Percentiles rank a stretch among this genome's conserved stretches.
phyloP scores from a whole-genome alignment of 345 rosid species.

The Camelina neglecta region DNA sequence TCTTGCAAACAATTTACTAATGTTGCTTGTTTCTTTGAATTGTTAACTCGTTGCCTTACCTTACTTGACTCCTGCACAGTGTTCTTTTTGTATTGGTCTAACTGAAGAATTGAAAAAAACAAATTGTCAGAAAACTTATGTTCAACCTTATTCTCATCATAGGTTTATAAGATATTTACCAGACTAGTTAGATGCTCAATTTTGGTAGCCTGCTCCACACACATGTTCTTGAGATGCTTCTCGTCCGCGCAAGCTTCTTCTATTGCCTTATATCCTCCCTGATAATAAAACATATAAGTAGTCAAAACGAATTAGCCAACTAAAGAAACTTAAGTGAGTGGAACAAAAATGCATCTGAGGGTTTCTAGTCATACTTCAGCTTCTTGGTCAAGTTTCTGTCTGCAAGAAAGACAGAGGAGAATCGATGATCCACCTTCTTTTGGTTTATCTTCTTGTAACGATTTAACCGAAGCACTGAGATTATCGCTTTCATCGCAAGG shows the following conservation, averaged over 20 bases:
- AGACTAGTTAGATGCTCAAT: slow-evolving; percentile 65
- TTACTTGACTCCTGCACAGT: slow-evolving; percentile 43
- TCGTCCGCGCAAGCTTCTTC: slow-evolving; percentile 50
- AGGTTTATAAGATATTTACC: slow-evolving; percentile 44
- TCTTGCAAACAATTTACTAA: slow-evolving; percentile 22
- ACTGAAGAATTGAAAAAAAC: slow-evolving; percentile 36
- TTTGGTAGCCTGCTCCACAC: slow-evolving; percentile 72
- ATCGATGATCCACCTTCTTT: slow-evolving; percentile 44
- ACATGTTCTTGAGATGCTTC: slow-evolving; percentile 58
- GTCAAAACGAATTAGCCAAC: not conserved
- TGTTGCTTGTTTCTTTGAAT: slow-evolving; percentile 12
- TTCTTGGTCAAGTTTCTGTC: slow-evolving; percentile 54
- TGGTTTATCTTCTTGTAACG: slow-evolving; percentile 44
- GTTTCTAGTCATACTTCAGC: slow-evolving; percentile 37
- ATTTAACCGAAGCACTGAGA: slow-evolving; percentile 52
- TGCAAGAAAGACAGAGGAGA: slow-evolving; percentile 74
- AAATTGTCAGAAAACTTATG: slow-evolving; percentile 18
- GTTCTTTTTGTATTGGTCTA: slow-evolving; percentile 46
- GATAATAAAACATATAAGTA: slow-evolving; percentile 19
- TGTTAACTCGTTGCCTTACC: slow-evolving; percentile 26
- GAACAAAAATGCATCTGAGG: slow-evolving; percentile 12
- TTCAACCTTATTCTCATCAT: slow-evolving; percentile 18
- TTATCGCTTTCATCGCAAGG: slow-evolving; percentile 64
- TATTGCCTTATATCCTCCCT: slow-evolving; percentile 51
- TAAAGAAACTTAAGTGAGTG: not conserved